Percentiles rank a stretch among this genome's conserved stretches.
These are phyloP conservation scores for Hymenoscyphus infarciens DNA, from an alignment of 2,329 filamentous ascomycete species.

Conservation along the genomic window DNA sequence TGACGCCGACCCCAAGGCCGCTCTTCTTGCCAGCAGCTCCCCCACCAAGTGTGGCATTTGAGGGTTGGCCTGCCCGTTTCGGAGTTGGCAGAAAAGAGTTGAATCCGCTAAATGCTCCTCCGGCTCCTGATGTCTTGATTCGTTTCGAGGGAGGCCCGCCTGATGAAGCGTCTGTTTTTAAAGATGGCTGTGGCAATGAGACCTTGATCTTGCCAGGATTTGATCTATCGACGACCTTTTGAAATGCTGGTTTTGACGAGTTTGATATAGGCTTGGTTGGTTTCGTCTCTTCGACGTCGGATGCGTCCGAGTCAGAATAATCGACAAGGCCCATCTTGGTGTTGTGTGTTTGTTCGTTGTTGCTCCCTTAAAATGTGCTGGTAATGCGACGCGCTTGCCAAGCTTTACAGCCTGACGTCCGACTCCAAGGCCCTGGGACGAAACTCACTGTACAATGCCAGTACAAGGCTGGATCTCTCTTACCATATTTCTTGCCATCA, in stretches of 20 bases:
- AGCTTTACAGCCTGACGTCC: neutral
- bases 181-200: conserved; percentile 58
- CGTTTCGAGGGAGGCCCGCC: conserved; percentile 68
- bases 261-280: conserved; percentile 34
- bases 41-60: conserved; percentile 36
- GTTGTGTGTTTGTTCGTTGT: conserved; percentile 5
- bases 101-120: conserved; percentile 72
- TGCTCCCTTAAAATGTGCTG: neutral
- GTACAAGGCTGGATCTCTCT: neutral
- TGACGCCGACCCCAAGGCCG: conserved; percentile 53
- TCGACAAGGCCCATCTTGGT: conserved; percentile 60
- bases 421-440: neutral
- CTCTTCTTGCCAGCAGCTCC: conserved; percentile 30
- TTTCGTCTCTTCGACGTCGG: conserved; percentile 47
- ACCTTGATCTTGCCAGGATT: conserved; percentile 83
- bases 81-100: conserved; percentile 84
- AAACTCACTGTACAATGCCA: neutral
- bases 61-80: conserved; percentile 53
- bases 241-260: conserved; percentile 59
- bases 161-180: conserved; percentile 37
- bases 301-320: conserved; percentile 66
- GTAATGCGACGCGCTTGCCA: neutral
- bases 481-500: neutral
- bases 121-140: conserved; percentile 48
- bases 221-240: conserved; percentile 76